Conservation (phyloP, 2,329 filamentous ascomycete genomes). For the Fusarium ambrosium region DNA sequence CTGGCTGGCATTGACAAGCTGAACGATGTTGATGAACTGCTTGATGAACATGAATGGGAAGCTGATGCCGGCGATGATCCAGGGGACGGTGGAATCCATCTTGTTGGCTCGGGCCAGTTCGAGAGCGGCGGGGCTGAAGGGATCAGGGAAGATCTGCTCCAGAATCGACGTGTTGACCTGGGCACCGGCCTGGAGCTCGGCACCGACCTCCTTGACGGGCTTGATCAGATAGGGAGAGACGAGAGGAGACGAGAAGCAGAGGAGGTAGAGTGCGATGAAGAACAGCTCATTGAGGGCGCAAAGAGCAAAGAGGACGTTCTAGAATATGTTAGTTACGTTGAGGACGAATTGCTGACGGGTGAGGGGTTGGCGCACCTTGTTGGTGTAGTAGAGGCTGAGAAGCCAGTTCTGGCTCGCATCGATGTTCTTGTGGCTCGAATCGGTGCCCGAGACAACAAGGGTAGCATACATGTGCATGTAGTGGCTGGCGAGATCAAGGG, state of each 20-base stretch:
- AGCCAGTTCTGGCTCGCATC: slow-evolving; percentile 90
- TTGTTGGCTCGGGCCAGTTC: slow-evolving; percentile 96
- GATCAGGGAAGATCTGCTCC: slow-evolving; percentile 84
- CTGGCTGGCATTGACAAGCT: slow-evolving; percentile 91
- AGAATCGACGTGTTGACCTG: slow-evolving; percentile 79
- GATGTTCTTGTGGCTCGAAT: slow-evolving; percentile 92
- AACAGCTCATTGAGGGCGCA: slow-evolving; percentile 95
- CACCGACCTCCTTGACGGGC: slow-evolving; percentile 67
- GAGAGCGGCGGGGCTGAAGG: slow-evolving; percentile 91
- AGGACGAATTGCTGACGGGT: neutral
- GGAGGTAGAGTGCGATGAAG: slow-evolving; percentile 97
- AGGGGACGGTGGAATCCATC: slow-evolving; percentile 76
- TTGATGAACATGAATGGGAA: slow-evolving; percentile 91
- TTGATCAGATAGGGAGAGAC: slow-evolving; percentile 87
- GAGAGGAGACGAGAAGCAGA: slow-evolving; percentile 93
- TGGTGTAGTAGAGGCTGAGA: slow-evolving; percentile 96
- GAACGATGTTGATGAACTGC: slow-evolving; percentile 93
- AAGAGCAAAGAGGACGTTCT: slow-evolving; percentile 92
- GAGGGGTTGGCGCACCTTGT: slow-evolving; percentile 76
- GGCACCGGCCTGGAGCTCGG: slow-evolving; percentile 73
- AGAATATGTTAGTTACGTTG: slow-evolving; percentile 18
- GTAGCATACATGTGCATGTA: slow-evolving; percentile 99
- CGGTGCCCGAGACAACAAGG: slow-evolving; percentile 84
- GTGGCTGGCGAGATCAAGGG: slow-evolving; percentile 92
- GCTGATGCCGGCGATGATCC: slow-evolving; percentile 84